Conservation (phyloP, 2,329 filamentous ascomycete genomes). For the Pestalotiopsis sp. region DNA sequence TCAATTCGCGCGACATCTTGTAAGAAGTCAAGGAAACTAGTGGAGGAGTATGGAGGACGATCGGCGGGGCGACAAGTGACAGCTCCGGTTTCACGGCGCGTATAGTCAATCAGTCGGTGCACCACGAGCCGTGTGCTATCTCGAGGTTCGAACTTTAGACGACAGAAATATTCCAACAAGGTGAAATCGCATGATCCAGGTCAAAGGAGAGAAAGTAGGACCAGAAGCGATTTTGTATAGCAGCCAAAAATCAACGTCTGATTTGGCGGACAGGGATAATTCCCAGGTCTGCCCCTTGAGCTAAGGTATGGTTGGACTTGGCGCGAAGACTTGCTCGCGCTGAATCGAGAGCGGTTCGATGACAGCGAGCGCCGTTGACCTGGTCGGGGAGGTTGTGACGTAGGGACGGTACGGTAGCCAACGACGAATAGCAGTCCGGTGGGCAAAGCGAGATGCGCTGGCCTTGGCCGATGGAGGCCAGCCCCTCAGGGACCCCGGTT, state of each 20-base stretch:
- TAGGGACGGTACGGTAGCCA: slow-evolving; percentile 1
- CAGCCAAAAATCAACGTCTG: background rate
- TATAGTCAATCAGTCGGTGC: background rate
- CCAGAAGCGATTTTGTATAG: background rate
- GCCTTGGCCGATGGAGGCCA: slow-evolving; percentile 9
- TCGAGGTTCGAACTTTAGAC: background rate
- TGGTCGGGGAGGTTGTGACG: slow-evolving; percentile 9
- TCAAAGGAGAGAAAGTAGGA: background rate
- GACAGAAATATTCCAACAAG: background rate
- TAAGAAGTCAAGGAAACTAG: background rate
- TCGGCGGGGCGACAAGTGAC: background rate
- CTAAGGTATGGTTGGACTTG: background rate
- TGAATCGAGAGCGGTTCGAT: background rate
- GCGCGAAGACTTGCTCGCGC: background rate
- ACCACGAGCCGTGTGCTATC: slow-evolving; percentile 2
- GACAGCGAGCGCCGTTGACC: background rate
- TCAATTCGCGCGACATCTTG: slow-evolving; percentile 19
- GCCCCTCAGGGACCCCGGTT: slow-evolving; percentile 7
- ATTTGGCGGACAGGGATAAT: background rate
- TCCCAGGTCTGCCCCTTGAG: background rate
- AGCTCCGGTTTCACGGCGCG: background rate
- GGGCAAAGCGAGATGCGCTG: slow-evolving; percentile 1
- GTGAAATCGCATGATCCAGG: background rate
- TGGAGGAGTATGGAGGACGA: slow-evolving; percentile 5
- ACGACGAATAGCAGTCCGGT: slow-evolving; percentile 6